These are phyloP conservation scores for Paramarasmius palmivorus DNA, from an alignment of 1,284 basidiomycete genomes.

Conservation along the genomic window DNA sequence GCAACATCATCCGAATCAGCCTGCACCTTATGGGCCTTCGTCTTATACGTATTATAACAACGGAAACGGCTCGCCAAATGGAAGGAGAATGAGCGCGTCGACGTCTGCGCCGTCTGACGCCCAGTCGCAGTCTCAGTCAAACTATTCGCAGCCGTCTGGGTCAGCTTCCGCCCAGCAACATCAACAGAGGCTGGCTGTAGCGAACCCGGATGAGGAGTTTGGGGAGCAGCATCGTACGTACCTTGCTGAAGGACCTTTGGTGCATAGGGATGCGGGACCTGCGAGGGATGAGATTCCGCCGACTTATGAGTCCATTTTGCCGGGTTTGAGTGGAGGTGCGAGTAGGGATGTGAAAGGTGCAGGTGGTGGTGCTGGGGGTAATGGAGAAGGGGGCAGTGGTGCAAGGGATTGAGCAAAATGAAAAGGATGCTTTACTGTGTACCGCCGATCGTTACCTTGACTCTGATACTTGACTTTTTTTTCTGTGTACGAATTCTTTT, in stretches of 20 bases:
- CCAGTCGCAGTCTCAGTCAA: too few relatives aligned
- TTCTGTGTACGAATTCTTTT: too few relatives aligned
- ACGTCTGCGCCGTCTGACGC: too few relatives aligned
- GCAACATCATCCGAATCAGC: not conserved
- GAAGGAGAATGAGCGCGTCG: not conserved
- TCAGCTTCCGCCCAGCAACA: not conserved
- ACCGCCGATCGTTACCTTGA: too few relatives aligned
- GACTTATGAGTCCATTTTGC: constrained; percentile 33
- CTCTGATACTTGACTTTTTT: too few relatives aligned
- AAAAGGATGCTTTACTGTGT: too few relatives aligned
- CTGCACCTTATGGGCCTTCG: not conserved
- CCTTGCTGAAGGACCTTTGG: not conserved
- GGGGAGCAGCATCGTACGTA: not conserved
- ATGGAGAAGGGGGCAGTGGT: too few relatives aligned
- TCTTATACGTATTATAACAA: too few relatives aligned
- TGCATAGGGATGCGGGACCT: constrained; percentile 7
- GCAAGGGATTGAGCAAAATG: too few relatives aligned
- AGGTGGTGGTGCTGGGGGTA: not conserved
- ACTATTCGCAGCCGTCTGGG: not conserved
- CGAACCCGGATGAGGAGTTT: not conserved
- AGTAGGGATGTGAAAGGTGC: not conserved
- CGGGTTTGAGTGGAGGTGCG: not conserved
- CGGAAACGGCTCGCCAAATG: too few relatives aligned
- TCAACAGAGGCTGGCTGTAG: not conserved
- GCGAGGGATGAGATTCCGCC: constrained; percentile 33